Percentiles rank a stretch among this genome's conserved stretches.
phyloP scores from a whole-genome alignment of 495 filamentous ascomycete genomes.

The Pyronema omphalodes region DNA sequence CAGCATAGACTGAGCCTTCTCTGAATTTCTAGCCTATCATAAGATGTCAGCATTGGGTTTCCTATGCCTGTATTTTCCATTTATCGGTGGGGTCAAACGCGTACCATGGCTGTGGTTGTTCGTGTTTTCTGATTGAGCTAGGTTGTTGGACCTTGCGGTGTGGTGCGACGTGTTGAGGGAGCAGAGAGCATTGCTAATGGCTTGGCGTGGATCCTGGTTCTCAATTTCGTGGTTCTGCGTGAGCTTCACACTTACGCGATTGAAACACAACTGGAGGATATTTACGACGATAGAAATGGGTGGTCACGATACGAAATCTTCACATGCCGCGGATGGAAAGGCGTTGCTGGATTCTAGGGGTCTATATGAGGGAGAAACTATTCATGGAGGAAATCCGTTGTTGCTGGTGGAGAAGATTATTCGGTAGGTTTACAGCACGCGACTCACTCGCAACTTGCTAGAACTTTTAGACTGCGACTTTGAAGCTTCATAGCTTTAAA shows the following conservation, averaged over 20 bases:
- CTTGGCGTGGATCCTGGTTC: too few species aligned
- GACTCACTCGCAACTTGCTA: too few species aligned
- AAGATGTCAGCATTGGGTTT: constrained; percentile 1
- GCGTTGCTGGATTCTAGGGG: constrained; percentile 28
- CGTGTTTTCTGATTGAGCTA: not conserved
- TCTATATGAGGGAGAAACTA: constrained; percentile 41
- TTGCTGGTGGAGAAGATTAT: constrained; percentile 57
- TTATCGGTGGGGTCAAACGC: not conserved
- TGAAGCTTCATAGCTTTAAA: too few species aligned
- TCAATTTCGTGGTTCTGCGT: too few species aligned
- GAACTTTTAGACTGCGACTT: too few species aligned
- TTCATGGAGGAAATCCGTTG: constrained; percentile 52
- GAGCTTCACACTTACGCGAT: too few species aligned
- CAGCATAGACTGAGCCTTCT: constrained; percentile 99
- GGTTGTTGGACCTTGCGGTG: not conserved
- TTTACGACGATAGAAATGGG: too few species aligned
- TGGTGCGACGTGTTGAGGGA: not conserved
- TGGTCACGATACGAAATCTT: too few species aligned
- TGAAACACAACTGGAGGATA: too few species aligned
- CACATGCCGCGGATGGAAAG: constrained; percentile 31
- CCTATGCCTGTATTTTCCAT: too few species aligned
- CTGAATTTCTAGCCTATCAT: constrained; percentile 42
- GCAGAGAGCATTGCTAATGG: too few species aligned
- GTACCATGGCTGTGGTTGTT: constrained; percentile 2
- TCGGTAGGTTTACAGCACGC: constrained; percentile 14